Percentiles rank a stretch among this genome's conserved stretches.
Conservation (phyloP, 2,329 filamentous ascomycete genomes). For the Stagonosporopsis rhizophila region DNA sequence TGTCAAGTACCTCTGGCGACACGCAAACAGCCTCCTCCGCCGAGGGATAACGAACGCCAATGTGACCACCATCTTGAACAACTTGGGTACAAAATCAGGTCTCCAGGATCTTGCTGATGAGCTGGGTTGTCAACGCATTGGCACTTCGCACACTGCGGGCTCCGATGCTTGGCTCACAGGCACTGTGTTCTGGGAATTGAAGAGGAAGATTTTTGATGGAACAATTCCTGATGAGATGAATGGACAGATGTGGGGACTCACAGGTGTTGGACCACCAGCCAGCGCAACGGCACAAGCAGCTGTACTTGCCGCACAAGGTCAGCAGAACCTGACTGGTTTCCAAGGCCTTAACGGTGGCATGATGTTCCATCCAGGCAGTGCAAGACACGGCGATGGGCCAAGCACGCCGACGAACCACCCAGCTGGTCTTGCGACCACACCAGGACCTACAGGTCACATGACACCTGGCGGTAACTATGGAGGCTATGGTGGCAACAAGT, state of each 20-base stretch:
- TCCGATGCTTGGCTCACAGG: conserved; percentile 94
- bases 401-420: conserved; percentile 72
- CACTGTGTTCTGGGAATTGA: conserved; percentile 92
- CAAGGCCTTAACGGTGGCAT: conserved; percentile 47
- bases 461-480: conserved; percentile 83
- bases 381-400: conserved; percentile 59
- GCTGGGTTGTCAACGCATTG: conserved; percentile 86
- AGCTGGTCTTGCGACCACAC: conserved; percentile 58
- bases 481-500: conserved; percentile 48
- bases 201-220: conserved; percentile 84
- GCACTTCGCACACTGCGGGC: conserved; percentile 88
- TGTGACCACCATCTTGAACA: conserved; percentile 77
- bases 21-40: conserved; percentile 73
- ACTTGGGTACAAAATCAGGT: conserved; percentile 88
- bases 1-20: conserved; percentile 96
- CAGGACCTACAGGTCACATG: conserved; percentile 70
- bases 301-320: conserved; percentile 53
- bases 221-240: conserved; percentile 80
- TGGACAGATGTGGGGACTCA: conserved; percentile 93
- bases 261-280: conserved; percentile 62
- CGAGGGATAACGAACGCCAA: conserved; percentile 48
- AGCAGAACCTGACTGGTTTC: conserved; percentile 39
- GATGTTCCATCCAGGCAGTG: conserved; percentile 51
- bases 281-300: conserved; percentile 63
- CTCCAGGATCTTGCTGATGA: conserved; percentile 94